Evolutionary conservation across 805 yeast genomes (phyloP), one percentile per base, ranked within the genome.

Genomic region (Lipomyces yamadae): DNA sequence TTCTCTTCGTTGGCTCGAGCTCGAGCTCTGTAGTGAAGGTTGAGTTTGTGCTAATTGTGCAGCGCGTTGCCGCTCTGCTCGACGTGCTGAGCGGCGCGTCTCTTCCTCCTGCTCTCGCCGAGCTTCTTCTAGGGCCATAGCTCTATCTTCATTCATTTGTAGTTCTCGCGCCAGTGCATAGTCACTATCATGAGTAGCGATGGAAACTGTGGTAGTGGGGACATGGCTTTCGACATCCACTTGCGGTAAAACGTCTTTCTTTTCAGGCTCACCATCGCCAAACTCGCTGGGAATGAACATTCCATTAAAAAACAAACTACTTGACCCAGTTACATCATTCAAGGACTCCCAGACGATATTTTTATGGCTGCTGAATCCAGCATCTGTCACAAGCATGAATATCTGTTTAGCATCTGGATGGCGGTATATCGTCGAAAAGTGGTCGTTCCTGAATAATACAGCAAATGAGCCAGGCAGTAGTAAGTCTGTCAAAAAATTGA

Each of bases 371-470:
- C 71, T 74, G 73, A 86, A 89, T 2, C 95, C 92, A 15, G 82
- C 79, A 74, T 95, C 97, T 1, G 95, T 90, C 2, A 90, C 88
- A 34, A 94, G 80, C 4, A 85, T 77, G 74, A 85, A 92, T 39
- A 94, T 79, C 63, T 82, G 81, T 35, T 81, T 81, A 5, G 76
- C 66, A 55, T 69, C 73, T 2, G 70, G 70, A 50, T 74, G 76
- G 60, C 75, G 76, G 72, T 81, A 84, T 10, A 93, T 75, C 0
- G 97, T 91, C 70, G 84, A 84, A 77, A 91, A 94, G 76, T 92
- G 97, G 76, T 95, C 93, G 77, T 95, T 94, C 74, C 98, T 83
- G 80, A 93, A 95, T 68, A 94, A 84, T 0, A 94, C 86, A 0
- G 88, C 85, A 63, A 88, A 81, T 5, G 87, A 83, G 54, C 87